These are phyloP conservation scores for Quercus agrifolia DNA, from an alignment of 306 rosid genomes.

Conservation along the genomic window DNA sequence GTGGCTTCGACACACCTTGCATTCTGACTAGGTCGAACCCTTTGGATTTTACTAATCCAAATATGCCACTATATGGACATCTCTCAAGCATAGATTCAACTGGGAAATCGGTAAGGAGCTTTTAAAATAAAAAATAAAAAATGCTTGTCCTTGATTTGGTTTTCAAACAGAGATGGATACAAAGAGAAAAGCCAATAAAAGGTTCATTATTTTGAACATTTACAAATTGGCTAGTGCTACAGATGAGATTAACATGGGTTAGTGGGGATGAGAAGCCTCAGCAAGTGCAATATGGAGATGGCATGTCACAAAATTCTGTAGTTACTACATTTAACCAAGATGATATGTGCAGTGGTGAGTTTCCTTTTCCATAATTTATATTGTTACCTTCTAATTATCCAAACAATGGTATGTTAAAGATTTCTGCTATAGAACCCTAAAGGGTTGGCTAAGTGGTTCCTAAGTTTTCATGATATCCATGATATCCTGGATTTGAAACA, in stretches of 20 bases:
- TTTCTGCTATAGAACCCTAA: neutral
- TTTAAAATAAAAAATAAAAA: neutral
- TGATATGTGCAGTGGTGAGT: slow-evolving; percentile 76
- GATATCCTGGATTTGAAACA: rapidly evolving
- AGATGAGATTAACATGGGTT: slow-evolving; percentile 92
- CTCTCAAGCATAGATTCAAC: slow-evolving; percentile 71
- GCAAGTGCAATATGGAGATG: slow-evolving; percentile 54
- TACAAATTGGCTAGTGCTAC: neutral
- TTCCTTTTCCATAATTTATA: neutral
- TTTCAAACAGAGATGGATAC: neutral
- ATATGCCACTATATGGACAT: slow-evolving; percentile 67
- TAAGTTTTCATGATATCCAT: too few species aligned
- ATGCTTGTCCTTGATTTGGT: neutral
- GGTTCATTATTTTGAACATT: neutral
- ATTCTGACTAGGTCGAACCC: slow-evolving; percentile 45
- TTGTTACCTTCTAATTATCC: neutral
- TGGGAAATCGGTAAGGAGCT: slow-evolving; percentile 48
- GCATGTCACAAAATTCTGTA: slow-evolving; percentile 46
- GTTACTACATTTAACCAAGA: slow-evolving; percentile 62
- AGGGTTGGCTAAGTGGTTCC: too few species aligned
- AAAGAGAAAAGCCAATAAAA: neutral
- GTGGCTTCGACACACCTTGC: slow-evolving; percentile 68
- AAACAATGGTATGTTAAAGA: neutral
- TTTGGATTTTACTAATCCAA: slow-evolving; percentile 56
- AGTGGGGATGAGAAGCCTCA: slow-evolving; percentile 75